Evolutionary conservation across 768 basidiomycete species (phyloP).

Genomic region (Royoungia palumana): DNA sequence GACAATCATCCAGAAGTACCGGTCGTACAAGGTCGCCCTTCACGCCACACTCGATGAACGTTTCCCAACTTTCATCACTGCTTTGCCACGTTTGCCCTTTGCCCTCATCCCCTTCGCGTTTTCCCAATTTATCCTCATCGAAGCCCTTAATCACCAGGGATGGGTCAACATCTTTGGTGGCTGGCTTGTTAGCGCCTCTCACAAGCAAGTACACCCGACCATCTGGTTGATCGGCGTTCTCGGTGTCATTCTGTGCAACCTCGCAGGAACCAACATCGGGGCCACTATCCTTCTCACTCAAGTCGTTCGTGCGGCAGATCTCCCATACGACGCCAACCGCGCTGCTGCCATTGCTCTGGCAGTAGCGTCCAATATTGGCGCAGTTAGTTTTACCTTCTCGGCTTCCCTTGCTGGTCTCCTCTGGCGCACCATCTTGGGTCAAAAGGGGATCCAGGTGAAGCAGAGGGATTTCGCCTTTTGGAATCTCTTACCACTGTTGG

Average conservation of each 20-base stretch:
- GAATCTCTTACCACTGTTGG: conserved; percentile 63
- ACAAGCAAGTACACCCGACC: conserved; percentile 42
- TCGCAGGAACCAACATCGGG: conserved; percentile 88
- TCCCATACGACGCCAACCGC: conserved; percentile 35
- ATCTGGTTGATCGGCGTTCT: conserved; percentile 70
- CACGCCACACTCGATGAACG: conserved; percentile 23
- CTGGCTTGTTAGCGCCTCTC: conserved; percentile 55
- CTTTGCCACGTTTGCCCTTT: conserved; percentile 70
- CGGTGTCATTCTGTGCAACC: conserved; percentile 72
- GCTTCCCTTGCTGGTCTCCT: conserved; percentile 86
- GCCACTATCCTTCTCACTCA: conserved; percentile 87
- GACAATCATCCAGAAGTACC: not conserved
- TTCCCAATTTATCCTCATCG: conserved; percentile 91
- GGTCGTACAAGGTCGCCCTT: not conserved
- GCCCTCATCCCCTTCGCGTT: conserved; percentile 88
- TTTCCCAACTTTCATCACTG: conserved; percentile 72
- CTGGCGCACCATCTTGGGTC: conserved; percentile 70
- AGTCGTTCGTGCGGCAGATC: conserved; percentile 52
- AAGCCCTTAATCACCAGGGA: conserved; percentile 73
- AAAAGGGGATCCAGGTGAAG: conserved; percentile 65
- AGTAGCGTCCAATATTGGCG: conserved; percentile 86
- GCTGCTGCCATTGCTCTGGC: conserved; percentile 75
- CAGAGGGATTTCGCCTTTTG: conserved; percentile 66
- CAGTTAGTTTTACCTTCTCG: conserved; percentile 84
- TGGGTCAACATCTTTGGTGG: conserved; percentile 83